Conservation (phyloP, 768 basidiomycete genomes). For the Calocybe cyanea region DNA sequence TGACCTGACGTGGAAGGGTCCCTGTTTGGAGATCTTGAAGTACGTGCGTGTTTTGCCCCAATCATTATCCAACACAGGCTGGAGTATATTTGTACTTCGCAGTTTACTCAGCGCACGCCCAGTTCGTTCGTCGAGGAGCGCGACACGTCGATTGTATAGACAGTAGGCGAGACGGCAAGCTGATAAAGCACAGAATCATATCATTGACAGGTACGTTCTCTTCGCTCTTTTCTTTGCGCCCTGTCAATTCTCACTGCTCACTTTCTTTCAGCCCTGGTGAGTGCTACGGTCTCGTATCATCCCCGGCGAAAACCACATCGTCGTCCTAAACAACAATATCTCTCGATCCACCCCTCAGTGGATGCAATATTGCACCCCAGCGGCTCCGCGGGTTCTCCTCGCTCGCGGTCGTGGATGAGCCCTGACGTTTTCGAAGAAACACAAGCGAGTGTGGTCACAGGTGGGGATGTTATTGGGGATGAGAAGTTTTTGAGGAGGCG, state of each 20-base stretch:
- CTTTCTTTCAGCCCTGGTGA: conserved; percentile 58
- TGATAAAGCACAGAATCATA: conserved; percentile 89
- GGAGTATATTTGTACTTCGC: background rate
- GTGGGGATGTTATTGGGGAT: conserved; percentile 59
- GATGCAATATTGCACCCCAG: conserved; percentile 74
- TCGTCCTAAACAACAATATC: conserved; percentile 78
- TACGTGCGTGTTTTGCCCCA: conserved; percentile 53
- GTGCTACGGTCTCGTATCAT: conserved; percentile 82
- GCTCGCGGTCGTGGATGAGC: conserved; percentile 38
- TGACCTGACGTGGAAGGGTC: conserved; percentile 76
- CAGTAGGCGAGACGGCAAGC: conserved; percentile 86
- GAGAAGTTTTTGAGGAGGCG: conserved; percentile 74
- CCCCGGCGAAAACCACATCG: conserved; percentile 74
- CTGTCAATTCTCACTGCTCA: background rate
- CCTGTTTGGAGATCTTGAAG: conserved; percentile 78
- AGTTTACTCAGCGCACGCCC: conserved; percentile 89
- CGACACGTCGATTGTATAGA: conserved; percentile 76
- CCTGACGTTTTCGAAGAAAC: conserved; percentile 26
- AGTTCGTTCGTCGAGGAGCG: conserved; percentile 83
- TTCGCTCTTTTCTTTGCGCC: background rate
- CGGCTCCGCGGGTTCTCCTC: conserved; percentile 37
- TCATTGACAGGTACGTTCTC: conserved; percentile 61
- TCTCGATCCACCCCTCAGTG: conserved; percentile 81
- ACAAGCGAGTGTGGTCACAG: conserved; percentile 21
- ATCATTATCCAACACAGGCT: background rate